Base-by-base conservation (phyloP, 441 rosid genomes). In the Brassica hybrid region DNA sequence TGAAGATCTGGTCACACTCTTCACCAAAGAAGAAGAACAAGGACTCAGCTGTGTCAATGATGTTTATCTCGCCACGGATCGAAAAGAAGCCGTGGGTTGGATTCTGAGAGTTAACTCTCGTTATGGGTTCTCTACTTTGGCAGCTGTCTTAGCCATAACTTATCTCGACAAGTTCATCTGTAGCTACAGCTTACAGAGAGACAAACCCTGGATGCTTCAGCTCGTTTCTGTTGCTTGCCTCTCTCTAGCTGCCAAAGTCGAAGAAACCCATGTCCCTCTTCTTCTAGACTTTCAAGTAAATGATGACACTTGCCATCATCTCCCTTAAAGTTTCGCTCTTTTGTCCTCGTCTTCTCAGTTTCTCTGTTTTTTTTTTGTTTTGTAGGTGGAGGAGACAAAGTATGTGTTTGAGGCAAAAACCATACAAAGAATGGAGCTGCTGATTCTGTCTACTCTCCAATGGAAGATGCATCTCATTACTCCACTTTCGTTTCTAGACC, bases 381-480 rank as follows among this genome's bases (percentile, higher is more conserved):
- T 79, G n/a, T 17, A 94, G 99, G 96, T 88, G 41, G 98, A 83
- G 79, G 94, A 85, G 23, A 78, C 89, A 3, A 87, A 85, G 82
- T 93, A 86, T 71, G 64, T 88, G 25, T 95, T 95, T 52, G 94
- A 95, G 75, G 91, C 99, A 4, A 90, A 88, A 83, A 89, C 91
- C 17, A 88, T 95, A 34, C 97, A 93, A 81, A 90, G 91, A 82
- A 95, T 93, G 97, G 99, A 95, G 89, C 82, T 95, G 25, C 74
- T 95, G 80, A 85, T 93, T 34, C 88, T 95, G 6, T 91, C 99
- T 19, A 77, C 94, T 5, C 91, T 95, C 23, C 60, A 88, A 65
- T 95, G 98, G 98, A 88, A 85, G 87, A 95, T 95, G 98, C 96
- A 93, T 76, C 97, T 89, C 23, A 83, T 91, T 56, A 93, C 99